phyloP scores from a whole-genome alignment of 176 grass and related monocot genomes.

The Raddia guianensis region DNA sequence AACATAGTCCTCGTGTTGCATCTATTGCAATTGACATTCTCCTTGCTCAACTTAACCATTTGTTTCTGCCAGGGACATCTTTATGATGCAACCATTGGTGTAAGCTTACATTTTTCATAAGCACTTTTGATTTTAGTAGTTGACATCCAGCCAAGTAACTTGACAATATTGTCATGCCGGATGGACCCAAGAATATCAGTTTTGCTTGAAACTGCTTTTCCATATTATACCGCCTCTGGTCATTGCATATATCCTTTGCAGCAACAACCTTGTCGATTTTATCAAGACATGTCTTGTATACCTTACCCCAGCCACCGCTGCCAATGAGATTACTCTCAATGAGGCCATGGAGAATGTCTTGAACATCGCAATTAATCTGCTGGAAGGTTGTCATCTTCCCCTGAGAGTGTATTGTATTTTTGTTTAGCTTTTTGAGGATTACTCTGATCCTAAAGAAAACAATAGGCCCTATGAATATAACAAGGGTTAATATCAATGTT shows the following conservation, averaged over 20 bases:
- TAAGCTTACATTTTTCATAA: constrained; percentile 60
- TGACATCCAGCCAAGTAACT: constrained; percentile 57
- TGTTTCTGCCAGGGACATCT: not conserved
- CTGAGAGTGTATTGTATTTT: not conserved
- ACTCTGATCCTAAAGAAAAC: not conserved
- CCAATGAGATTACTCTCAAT: constrained; percentile 38
- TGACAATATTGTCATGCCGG: constrained; percentile 57
- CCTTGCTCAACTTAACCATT: constrained; percentile 41
- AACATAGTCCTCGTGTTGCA: constrained; percentile 50
- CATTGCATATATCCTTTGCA: constrained; percentile 54
- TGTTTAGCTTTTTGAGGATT: not conserved
- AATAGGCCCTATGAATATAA: not conserved
- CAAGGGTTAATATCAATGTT: too few relatives aligned
- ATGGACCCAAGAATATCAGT: constrained; percentile 58
- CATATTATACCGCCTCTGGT: not conserved
- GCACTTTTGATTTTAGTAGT: constrained; percentile 37
- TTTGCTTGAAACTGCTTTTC: constrained; percentile 55
- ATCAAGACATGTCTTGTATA: constrained; percentile 41
- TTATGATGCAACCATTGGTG: constrained; percentile 55
- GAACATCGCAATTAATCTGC: not conserved
- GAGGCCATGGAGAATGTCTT: not conserved
- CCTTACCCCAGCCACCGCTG: constrained; percentile 41
- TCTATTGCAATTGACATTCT: constrained; percentile 55
- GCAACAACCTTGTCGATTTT: constrained; percentile 30
- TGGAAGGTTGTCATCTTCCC: not conserved